Evolutionary conservation across 2,329 filamentous ascomycete species (phyloP).

Genomic region (Nemania sp.): DNA sequence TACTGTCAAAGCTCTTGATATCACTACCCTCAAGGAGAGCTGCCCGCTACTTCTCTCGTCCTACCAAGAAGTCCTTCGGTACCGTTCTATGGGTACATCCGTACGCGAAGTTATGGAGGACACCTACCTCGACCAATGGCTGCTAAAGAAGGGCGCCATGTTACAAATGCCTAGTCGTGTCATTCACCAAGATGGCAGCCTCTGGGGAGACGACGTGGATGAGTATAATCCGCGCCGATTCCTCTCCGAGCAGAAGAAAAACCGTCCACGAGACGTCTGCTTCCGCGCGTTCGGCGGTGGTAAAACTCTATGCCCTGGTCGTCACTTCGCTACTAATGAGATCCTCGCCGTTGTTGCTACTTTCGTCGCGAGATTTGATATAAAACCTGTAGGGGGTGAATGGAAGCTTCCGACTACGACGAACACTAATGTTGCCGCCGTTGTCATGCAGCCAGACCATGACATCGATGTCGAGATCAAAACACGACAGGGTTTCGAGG

Average conservation of each 20-base stretch:
- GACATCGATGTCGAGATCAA: slow-evolving; percentile 44
- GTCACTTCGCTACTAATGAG: not conserved
- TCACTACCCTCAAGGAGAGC: slow-evolving; percentile 51
- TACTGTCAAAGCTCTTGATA: slow-evolving; percentile 41
- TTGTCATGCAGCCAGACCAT: slow-evolving; percentile 48
- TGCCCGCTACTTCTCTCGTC: slow-evolving; percentile 57
- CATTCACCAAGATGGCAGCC: slow-evolving; percentile 43
- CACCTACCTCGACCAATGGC: slow-evolving; percentile 45
- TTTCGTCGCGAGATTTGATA: not conserved
- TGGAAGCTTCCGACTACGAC: slow-evolving; percentile 40
- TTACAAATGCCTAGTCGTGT: slow-evolving; percentile 48
- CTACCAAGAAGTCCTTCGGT: slow-evolving; percentile 57
- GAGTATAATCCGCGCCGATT: slow-evolving; percentile 39
- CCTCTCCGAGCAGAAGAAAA: slow-evolving; percentile 38
- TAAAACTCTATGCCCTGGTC: not conserved
- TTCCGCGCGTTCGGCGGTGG: not conserved
- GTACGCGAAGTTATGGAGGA: slow-evolving; percentile 49
- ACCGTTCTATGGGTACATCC: slow-evolving; percentile 54
- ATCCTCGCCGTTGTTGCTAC: not conserved
- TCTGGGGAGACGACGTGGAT: slow-evolving; percentile 43
- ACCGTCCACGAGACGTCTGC: not conserved
- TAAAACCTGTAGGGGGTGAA: not conserved
- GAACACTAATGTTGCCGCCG: slow-evolving; percentile 48
- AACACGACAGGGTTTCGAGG: slow-evolving; percentile 37
- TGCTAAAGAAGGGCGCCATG: slow-evolving; percentile 48